Conservation (phyloP, 2,329 filamentous ascomycete genomes). For the Cadophora gregata region DNA sequence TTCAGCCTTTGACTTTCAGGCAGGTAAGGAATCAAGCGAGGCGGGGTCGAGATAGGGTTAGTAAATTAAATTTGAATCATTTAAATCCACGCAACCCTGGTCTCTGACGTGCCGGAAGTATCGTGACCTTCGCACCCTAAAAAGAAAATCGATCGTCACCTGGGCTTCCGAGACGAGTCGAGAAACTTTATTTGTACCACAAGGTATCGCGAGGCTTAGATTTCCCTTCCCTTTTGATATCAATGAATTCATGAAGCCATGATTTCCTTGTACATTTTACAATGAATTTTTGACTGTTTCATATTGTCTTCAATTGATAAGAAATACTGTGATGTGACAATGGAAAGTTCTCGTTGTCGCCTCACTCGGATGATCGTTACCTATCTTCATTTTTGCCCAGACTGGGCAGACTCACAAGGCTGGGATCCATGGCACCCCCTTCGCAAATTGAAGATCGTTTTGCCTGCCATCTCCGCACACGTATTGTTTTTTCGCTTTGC, state of each 20-base stretch:
- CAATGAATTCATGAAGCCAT: background rate
- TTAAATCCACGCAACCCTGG: background rate
- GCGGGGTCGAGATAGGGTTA: background rate
- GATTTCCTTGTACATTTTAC: background rate
- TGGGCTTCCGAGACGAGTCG: background rate
- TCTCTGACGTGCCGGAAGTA: background rate
- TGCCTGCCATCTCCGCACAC: background rate
- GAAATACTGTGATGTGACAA: background rate
- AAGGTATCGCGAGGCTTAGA: slow-evolving; percentile 1
- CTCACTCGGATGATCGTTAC: slow-evolving; percentile 3
- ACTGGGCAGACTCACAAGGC: background rate
- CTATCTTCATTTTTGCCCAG: background rate
- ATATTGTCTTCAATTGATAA: background rate
- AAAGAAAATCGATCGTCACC: background rate
- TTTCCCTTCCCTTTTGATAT: background rate
- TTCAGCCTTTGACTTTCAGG: background rate
- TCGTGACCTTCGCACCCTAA: background rate
- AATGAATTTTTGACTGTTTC: background rate
- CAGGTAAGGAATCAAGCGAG: background rate
- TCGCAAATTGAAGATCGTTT: background rate
- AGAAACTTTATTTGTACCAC: slow-evolving; percentile 11
- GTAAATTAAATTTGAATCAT: background rate
- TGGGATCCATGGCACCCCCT: background rate
- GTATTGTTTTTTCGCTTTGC: background rate
- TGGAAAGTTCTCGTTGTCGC: background rate